These are phyloP conservation scores for Penicillium riverlandense DNA, from an alignment of 495 filamentous ascomycete species.

Conservation along the genomic window DNA sequence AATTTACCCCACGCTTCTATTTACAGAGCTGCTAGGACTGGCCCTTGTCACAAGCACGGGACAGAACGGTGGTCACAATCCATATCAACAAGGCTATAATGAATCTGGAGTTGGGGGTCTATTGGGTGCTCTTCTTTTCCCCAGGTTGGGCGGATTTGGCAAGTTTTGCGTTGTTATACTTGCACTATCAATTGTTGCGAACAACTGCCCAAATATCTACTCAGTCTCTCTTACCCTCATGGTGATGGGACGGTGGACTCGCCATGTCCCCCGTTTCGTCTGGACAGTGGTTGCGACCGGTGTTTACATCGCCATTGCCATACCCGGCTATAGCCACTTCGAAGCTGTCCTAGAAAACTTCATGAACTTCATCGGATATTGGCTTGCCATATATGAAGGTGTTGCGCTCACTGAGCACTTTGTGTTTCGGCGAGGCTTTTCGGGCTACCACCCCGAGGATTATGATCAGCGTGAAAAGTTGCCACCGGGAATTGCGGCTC, in stretches of 20 bases:
- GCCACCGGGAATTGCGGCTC: slow-evolving; percentile 64
- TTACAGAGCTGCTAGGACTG: slow-evolving; percentile 73
- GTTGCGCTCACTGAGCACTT: slow-evolving; percentile 70
- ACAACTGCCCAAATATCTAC: slow-evolving; percentile 89
- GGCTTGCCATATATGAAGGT: slow-evolving; percentile 76
- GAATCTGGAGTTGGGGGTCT: slow-evolving; percentile 65
- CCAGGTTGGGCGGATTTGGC: slow-evolving; percentile 61
- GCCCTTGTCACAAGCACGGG: slow-evolving; percentile 62
- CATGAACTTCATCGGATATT: slow-evolving; percentile 76
- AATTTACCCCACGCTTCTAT: slow-evolving; percentile 63
- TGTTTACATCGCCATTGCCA: slow-evolving; percentile 66
- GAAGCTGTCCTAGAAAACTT: slow-evolving; percentile 67
- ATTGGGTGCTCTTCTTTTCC: slow-evolving; percentile 59
- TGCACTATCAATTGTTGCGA: slow-evolving; percentile 71
- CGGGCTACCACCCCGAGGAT: slow-evolving; percentile 52
- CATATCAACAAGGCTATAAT: slow-evolving; percentile 54
- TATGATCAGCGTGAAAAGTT: slow-evolving; percentile 55
- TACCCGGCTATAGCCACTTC: slow-evolving; percentile 73
- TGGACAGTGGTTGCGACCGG: slow-evolving; percentile 64
- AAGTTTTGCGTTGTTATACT: slow-evolving; percentile 78
- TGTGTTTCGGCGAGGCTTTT: slow-evolving; percentile 60
- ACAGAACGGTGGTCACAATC: slow-evolving; percentile 39
- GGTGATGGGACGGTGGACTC: slow-evolving; percentile 57
- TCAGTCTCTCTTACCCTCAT: slow-evolving; percentile 71
- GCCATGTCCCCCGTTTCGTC: slow-evolving; percentile 67